A percentile compares a stretch with the other conserved stretches of the same genome.
phyloP scores from a whole-genome alignment of 768 basidiomycete genomes.

The Boletus fagicola region DNA sequence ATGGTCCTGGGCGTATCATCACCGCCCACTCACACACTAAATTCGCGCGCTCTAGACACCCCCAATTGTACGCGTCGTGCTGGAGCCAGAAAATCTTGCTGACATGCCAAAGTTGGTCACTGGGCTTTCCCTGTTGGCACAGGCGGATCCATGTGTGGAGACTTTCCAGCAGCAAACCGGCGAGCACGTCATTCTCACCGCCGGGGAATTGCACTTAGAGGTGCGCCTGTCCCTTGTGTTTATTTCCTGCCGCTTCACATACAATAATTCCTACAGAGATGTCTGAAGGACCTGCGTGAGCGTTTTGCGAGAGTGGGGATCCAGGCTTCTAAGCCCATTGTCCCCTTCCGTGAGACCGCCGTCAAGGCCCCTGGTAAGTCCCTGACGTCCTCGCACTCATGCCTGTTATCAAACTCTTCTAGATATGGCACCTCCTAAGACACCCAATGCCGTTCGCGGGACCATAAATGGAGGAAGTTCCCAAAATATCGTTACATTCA shows the following conservation, averaged over 20 bases:
- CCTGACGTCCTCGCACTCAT: not conserved
- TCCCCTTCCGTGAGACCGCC: slow-evolving; percentile 96
- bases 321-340: slow-evolving; percentile 91
- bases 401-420: slow-evolving; percentile 1
- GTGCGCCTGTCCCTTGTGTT: slow-evolving; percentile 41
- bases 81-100: slow-evolving; percentile 78
- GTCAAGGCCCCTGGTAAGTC: slow-evolving; percentile 67
- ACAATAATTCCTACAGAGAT: slow-evolving; percentile 56
- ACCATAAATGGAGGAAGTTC: slow-evolving; percentile 70
- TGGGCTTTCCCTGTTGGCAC: slow-evolving; percentile 85
- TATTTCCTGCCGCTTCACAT: not conserved
- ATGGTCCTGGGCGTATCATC: slow-evolving; percentile 8
- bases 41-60: slow-evolving; percentile 48
- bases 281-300: slow-evolving; percentile 93
- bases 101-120: slow-evolving; percentile 88
- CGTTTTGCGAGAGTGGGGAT: slow-evolving; percentile 93
- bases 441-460: slow-evolving; percentile 65
- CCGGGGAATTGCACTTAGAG: slow-evolving; percentile 95
- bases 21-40: not conserved
- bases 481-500: slow-evolving; percentile 73
- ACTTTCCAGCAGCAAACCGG: slow-evolving; percentile 97
- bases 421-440: slow-evolving; percentile 91
- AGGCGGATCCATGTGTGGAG: slow-evolving; percentile 96
- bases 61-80: slow-evolving; percentile 92
- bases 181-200: slow-evolving; percentile 94